Evolutionary conservation across 2,329 filamentous ascomycete species (phyloP), one percentile per base, ranked within the genome.

Genomic region (Fusarium virguliforme): DNA sequence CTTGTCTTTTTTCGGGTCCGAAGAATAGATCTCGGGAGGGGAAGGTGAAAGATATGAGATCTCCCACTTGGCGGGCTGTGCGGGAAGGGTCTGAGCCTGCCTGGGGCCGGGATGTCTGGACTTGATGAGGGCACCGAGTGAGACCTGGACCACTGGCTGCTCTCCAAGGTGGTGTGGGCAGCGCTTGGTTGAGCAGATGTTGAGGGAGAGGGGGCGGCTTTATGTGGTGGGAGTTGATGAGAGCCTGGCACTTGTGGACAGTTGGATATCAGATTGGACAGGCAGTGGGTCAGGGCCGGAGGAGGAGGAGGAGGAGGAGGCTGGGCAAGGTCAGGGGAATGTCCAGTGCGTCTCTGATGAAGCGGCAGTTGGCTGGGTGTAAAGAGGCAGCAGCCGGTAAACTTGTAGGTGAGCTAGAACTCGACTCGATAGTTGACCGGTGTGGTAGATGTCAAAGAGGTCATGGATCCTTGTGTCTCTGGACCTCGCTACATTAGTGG

Each of bases 361-460:
- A 46, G 41, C 10, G 41, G 24, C 26, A 13, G 24, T 18, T 46
- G 22, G 26, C 10, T 6, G 35, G 32, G 43, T 32, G 54, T 13
- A 37, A 8, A 62, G 43, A 48, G 24, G 40, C 22, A 67, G 40
- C n/a, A 67, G 35, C 18, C 34, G 43, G 40, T 51, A 8, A 26
- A 41, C 38, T 62, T 69, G 65, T 66, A 65, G 64, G 62, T 67
- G 48, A 59, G 64, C 64, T 68, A 46, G 51, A 53, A 28, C 51
- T 32, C 59, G 32, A 34, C 32, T 70, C 34, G 46, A 70, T 55
- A 51, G 35, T 53, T 55, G 62, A 56, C 41, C 32, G 64, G 53
- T 51, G 62, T 51, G 18, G 40, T 60, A 58, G 40, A 46, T 61
- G 54, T 66, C 57, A 62, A 61, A 57, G 43, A 30, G 68, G 41